Percentiles rank a stretch among this genome's conserved stretches.
Conservation (phyloP, 2,329 filamentous ascomycete species). For the Aspergillus pseudoterreus region DNA sequence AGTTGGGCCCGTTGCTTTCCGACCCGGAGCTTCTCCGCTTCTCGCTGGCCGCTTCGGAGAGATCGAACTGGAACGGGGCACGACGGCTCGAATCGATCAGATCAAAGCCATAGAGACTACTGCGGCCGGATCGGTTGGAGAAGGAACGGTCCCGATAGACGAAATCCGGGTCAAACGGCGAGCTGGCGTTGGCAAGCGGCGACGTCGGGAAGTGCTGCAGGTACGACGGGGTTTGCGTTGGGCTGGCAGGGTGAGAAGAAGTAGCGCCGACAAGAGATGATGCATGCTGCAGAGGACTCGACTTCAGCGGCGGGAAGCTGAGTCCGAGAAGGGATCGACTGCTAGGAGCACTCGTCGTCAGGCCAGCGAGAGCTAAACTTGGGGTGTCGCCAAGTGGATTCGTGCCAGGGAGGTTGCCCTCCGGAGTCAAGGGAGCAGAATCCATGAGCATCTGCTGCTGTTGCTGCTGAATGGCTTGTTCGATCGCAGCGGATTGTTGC, state of each 20-base stretch:
- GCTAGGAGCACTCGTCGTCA: slow-evolving; percentile 28
- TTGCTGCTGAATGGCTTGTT: slow-evolving; percentile 44
- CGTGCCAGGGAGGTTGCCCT: slow-evolving; percentile 56
- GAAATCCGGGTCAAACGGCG: slow-evolving; percentile 30
- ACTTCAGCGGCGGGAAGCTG: slow-evolving; percentile 32
- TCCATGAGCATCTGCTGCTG: slow-evolving; percentile 43
- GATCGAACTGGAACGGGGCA: slow-evolving; percentile 28
- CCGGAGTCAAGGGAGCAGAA: slow-evolving; percentile 53
- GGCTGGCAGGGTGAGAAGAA: slow-evolving; percentile 32
- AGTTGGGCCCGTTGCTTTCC: slow-evolving; percentile 31
- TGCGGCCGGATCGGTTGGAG: slow-evolving; percentile 39
- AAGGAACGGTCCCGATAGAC: slow-evolving; percentile 38
- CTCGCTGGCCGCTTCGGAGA: slow-evolving; percentile 28
- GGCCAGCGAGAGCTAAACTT: slow-evolving; percentile 16
- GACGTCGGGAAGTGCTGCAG: slow-evolving; percentile 31
- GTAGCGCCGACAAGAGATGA: slow-evolving; percentile 31
- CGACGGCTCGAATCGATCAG: slow-evolving; percentile 28
- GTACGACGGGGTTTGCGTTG: slow-evolving; percentile 29
- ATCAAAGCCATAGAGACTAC: slow-evolving; percentile 35
- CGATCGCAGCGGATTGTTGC: slow-evolving; percentile 41
- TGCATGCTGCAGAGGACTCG: slow-evolving; percentile 33
- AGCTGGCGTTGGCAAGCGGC: slow-evolving; percentile 28
- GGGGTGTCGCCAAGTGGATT: slow-evolving; percentile 34
- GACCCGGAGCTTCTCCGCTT: slow-evolving; percentile 29
- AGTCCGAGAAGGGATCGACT: slow-evolving; percentile 33